Conservation (phyloP, 306 rosid species). For the Cucurbita moschata region DNA sequence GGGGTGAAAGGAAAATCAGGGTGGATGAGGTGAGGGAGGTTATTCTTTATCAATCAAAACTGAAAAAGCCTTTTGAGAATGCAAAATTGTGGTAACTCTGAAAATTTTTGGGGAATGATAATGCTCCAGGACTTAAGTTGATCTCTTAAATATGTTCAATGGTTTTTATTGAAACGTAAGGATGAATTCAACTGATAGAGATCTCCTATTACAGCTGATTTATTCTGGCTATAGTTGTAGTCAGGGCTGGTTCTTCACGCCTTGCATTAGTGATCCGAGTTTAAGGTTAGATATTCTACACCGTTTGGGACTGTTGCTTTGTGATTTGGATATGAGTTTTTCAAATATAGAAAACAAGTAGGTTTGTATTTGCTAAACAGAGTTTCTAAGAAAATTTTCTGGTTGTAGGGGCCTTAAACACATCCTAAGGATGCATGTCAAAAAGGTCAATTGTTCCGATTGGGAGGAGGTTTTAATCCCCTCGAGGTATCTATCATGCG, state of each 20-base stretch:
- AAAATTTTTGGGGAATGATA: too few relatives aligned
- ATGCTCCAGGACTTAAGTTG: not conserved
- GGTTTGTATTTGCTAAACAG: not conserved
- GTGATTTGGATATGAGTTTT: not conserved
- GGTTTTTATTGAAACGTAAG: not conserved
- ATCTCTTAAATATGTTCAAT: not conserved
- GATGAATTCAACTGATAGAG: not conserved
- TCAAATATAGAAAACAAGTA: not conserved
- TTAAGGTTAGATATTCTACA: constrained; percentile 49
- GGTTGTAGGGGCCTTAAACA: constrained; percentile 71
- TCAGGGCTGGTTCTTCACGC: constrained; percentile 97
- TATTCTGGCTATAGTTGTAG: constrained; percentile 86
- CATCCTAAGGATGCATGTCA: constrained; percentile 76
- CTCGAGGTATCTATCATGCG: constrained; percentile 41
- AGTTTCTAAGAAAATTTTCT: constrained; percentile 13
- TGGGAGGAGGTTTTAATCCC: constrained; percentile 86
- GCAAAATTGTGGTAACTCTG: not conserved
- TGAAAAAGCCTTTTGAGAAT: not conserved
- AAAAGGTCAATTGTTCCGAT: constrained; percentile 62
- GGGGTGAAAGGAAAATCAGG: not conserved
- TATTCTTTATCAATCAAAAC: not conserved
- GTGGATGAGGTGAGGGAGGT: not conserved
- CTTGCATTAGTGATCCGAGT: constrained; percentile 74
- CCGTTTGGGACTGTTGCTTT: not conserved
- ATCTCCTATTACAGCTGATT: constrained; percentile 35